Conservation (phyloP, 2,329 filamentous ascomycete species). For the Aspergillus niger region DNA sequence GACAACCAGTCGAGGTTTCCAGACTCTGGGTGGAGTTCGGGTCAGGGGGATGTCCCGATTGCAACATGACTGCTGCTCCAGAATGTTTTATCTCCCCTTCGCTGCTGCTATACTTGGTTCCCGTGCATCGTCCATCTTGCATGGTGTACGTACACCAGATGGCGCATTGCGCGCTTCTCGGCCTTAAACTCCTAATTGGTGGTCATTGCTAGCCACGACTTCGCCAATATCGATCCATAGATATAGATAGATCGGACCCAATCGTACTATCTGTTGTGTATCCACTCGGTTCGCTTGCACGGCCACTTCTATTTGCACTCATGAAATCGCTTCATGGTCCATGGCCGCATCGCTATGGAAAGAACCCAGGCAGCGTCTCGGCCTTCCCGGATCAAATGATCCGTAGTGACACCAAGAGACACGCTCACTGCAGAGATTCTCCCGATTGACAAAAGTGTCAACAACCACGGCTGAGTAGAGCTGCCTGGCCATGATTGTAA, state of each 20-base stretch:
- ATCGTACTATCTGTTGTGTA: not conserved
- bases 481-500: not conserved
- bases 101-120: too few species aligned
- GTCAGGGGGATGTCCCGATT: not conserved
- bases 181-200: not conserved
- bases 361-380: too few species aligned
- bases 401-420: not conserved
- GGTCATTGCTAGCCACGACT: not conserved
- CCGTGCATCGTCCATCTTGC: too few species aligned
- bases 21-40: not conserved
- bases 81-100: too few species aligned
- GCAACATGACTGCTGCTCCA: not conserved
- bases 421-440: not conserved
- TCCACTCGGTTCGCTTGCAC: not conserved
- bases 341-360: too few species aligned
- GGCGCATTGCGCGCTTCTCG: not conserved
- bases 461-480: not conserved
- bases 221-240: not conserved
- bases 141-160: not conserved
- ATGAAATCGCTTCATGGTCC: not conserved
- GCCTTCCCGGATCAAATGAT: not conserved
- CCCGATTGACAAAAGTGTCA: not conserved
- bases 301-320: not conserved
- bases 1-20: not conserved
- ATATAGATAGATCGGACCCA: not conserved